Evolutionary conservation across 225 moss, liverwort and hornwort species (phyloP), one percentile per base, ranked within the genome.

Genomic region (Polytrichum formosum): DNA sequence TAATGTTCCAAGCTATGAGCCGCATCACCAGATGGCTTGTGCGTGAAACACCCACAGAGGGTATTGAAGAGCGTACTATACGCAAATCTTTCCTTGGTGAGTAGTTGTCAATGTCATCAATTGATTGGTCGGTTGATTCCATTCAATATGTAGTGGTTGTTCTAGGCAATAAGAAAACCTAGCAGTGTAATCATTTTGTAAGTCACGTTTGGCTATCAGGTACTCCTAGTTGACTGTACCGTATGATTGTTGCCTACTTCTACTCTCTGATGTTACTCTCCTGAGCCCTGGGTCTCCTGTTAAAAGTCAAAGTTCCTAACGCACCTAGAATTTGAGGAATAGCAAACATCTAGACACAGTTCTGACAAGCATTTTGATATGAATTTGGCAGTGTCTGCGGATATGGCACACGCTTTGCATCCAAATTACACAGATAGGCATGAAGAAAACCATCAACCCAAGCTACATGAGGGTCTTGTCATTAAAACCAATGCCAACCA

Each of bases 321-420:
- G 58, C 20, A 58, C n/a, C n/a, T 19, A 19, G 22, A 59, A 21
- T n/a, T 21, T 59, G 58, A 59, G 46, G 16, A 16, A 46, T 46
- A 16, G 3, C 1, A 3, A 46, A 46, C 46, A 46, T 46, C 16
- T 16, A 13, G 46, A 4, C 46, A 46, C 46, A 46, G 13, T 46
- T 25, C 53, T 63, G 33, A 19, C 71, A 65, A 81, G 7, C 62
- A 68, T 71, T 53, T 73, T 56, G n/a, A 70, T 46, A 75, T 59
- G 66, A 61, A 60, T 27, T 73, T 37, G 67, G 62, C 90, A 92
- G 92, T 93, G 37, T 93, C 93, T 53, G 93, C 93, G 55, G 93
- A 93, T 75, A 93, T 93, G 93, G 93, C 93, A 56, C 93, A 93
- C 79, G 93, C 91, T 71, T 69, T 91, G 68, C 93, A 93, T 72